Base-by-base conservation (phyloP, 805 yeast species). In the Ogataea sp. region DNA sequence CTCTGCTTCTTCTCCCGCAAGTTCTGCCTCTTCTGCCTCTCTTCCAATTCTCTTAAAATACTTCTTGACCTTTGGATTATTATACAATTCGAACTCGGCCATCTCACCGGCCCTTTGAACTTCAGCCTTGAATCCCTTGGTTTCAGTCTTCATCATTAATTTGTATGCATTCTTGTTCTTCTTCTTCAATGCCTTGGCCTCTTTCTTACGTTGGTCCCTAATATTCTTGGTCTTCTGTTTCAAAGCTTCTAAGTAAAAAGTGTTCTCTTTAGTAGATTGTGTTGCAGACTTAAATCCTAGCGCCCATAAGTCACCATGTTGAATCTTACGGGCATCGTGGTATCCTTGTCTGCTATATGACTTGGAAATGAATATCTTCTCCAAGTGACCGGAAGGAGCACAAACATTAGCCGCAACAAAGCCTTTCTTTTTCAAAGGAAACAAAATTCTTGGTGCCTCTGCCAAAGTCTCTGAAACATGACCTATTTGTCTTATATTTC, bases 231-330 rank as follows among this genome's bases (percentile, higher is more conserved):
- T 66, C 42, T 63, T 64, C 36, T 55, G 55, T 43, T 60, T 53
- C 32, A 68, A 46, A 40, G 59, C 58, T 6, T 52, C 59, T 20
- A 50, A 53, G 32, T 47, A 50, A 36, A 48, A 57, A 16, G 46
- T 52, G 30, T 55, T 59, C 40, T 62, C 64, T 31, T 62, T 59
- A 32, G 53, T 58, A 4, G 67, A 64, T 35, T 55, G 55, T 2
- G 62, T 49, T 23, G 67, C 70, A 2, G 75, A 66, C 55, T 82
- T 83, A 2, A 79, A 79, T 27, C 72, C 83, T 30, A 79, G 58
- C 0, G 83, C 80, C 98, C 97, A 93, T 38, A 80, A 61, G 56
- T 93, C 98, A 18, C 96, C 96, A 53, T 75, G 73, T n/a, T 59
- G 60, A 0, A 86, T 75, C 57, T 93, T 90, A 40, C 97, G 70